These are phyloP conservation scores for Mantamonas sphyraenae DNA, from an alignment of 78 protist species.

Conservation along the genomic window DNA sequence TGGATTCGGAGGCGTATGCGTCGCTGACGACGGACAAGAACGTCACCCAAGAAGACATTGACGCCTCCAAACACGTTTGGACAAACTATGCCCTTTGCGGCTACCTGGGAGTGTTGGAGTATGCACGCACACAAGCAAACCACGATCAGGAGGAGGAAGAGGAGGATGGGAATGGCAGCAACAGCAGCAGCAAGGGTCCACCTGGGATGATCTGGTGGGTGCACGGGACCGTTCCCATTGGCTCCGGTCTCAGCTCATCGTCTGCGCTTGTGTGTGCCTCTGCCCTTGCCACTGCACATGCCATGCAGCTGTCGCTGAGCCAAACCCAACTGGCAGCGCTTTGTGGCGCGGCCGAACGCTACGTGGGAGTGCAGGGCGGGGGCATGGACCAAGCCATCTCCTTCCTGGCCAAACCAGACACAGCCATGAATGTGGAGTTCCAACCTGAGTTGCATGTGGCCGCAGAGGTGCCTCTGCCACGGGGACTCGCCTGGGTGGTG, in stretches of 20 bases:
- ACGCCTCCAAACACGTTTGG: not conserved
- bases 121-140: not conserved
- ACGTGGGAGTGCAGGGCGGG: constrained; percentile 16
- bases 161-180: not conserved
- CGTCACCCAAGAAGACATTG: no score
- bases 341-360: not conserved
- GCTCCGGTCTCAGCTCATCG: constrained; percentile 15
- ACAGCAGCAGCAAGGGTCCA: not conserved
- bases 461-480: not conserved
- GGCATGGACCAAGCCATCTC: constrained; percentile 27
- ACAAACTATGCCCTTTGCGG: not conserved
- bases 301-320: not conserved
- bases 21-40: no score
- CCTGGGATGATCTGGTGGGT: no score
- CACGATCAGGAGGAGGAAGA: not conserved
- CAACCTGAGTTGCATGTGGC: not conserved
- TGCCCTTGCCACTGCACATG: not conserved
- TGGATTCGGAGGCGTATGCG: not conserved
- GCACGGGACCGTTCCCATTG: constrained; percentile 6
- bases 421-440: not conserved
- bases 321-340: not conserved
- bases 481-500: not conserved
- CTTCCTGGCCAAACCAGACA: not conserved
- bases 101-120: not conserved
- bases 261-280: constrained; percentile 11